A percentile compares a stretch with the other conserved stretches of the same genome.
phyloP scores from a whole-genome alignment of 2,329 filamentous ascomycete genomes.

The Ceratocystiopsis brevicomis region DNA sequence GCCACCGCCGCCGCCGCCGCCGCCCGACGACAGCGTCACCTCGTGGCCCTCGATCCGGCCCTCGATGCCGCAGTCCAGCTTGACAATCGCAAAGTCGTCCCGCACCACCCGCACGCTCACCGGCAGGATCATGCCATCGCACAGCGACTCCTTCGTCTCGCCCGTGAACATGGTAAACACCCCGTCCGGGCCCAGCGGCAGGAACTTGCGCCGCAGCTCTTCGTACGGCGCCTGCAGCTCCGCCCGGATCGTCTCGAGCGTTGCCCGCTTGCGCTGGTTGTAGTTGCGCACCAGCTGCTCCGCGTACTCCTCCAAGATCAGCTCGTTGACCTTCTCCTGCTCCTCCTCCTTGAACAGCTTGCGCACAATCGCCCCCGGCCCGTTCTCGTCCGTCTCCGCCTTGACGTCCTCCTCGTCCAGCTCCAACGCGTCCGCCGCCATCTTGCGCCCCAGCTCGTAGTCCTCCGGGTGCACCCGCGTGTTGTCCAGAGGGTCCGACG shows the following conservation, averaged over 20 bases:
- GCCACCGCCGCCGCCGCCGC: no score
- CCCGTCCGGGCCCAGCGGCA: constrained; percentile 49
- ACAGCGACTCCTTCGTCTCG: constrained; percentile 67
- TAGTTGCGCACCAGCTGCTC: constrained; percentile 88
- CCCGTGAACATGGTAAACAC: constrained; percentile 95
- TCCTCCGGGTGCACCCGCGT: constrained; percentile 96
- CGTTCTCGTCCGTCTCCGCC: constrained; percentile 78
- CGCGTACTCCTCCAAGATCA: constrained; percentile 91
- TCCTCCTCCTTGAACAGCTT: constrained; percentile 90
- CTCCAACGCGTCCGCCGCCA: constrained; percentile 91
- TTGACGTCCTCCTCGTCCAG: constrained; percentile 97
- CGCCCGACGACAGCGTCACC: constrained; percentile 36
- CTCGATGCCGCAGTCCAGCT: constrained; percentile 85
- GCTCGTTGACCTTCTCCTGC: constrained; percentile 86
- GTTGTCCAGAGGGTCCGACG: constrained; percentile 85
- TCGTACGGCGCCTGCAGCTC: constrained; percentile 88
- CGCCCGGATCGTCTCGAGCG: constrained; percentile 85
- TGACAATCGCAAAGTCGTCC: constrained; percentile 82
- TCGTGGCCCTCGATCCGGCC: constrained; percentile 71
- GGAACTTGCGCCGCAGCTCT: constrained; percentile 71
- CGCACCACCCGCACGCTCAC: constrained; percentile 77
- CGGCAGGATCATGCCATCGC: constrained; percentile 80
- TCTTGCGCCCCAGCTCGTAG: constrained; percentile 93
- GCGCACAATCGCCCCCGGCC: constrained; percentile 73
- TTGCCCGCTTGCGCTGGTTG: constrained; percentile 85